Conservation (phyloP, 495 filamentous ascomycete genomes). For the Tuber magnatum region DNA sequence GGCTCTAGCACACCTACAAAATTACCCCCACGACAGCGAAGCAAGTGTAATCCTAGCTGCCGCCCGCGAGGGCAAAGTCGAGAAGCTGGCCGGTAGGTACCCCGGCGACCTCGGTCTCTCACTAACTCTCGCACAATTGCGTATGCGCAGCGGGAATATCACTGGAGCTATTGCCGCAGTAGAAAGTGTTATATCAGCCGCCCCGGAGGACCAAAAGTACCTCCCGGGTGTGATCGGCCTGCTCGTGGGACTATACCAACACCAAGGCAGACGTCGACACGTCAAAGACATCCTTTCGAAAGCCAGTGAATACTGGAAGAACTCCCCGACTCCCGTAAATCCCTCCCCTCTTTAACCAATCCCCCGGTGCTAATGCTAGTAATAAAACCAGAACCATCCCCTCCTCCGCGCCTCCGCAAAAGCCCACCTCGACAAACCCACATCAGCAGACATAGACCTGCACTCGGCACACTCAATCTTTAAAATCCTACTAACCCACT, state of each 20-base stretch:
- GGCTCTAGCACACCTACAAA: constrained; percentile 43
- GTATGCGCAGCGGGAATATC: constrained; percentile 65
- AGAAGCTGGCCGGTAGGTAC: constrained; percentile 62
- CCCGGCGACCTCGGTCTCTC: constrained; percentile 78
- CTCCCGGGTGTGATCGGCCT: constrained; percentile 81
- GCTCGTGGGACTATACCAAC: constrained; percentile 70
- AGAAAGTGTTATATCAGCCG: constrained; percentile 54
- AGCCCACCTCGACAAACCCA: constrained; percentile 56
- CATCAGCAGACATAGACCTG: constrained; percentile 59
- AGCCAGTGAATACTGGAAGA: constrained; percentile 75
- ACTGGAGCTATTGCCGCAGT: constrained; percentile 67
- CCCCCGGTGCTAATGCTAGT: neutral
- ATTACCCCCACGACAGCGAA: constrained; percentile 19
- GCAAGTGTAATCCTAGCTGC: constrained; percentile 63
- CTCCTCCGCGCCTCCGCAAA: constrained; percentile 73
- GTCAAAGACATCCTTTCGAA: constrained; percentile 65
- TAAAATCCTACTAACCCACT: constrained; percentile 54
- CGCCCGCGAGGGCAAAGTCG: constrained; percentile 69
- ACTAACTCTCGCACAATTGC: constrained; percentile 77
- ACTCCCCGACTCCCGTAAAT: constrained; percentile 40
- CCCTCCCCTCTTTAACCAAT: neutral
- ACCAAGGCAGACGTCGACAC: constrained; percentile 67
- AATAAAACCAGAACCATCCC: constrained; percentile 37
- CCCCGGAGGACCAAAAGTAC: constrained; percentile 63
- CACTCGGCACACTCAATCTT: constrained; percentile 67